Evolutionary conservation across 768 basidiomycete species (phyloP).

Genomic region (Sporobolomyces roseus): DNA sequence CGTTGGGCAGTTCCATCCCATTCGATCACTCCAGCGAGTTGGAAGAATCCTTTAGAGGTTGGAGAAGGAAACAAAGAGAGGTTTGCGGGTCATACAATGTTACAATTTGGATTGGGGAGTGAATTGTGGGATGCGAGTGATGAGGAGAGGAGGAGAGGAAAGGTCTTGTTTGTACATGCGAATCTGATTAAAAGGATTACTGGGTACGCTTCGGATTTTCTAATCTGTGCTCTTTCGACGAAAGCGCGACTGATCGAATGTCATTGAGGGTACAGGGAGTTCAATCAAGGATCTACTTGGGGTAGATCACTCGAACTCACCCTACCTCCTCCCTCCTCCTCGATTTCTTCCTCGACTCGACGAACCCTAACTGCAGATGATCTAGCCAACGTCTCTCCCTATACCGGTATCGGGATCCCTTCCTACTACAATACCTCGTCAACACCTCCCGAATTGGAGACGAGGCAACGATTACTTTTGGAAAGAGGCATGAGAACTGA

Average conservation of each 20-base stretch:
- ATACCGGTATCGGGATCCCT: conserved; percentile 45
- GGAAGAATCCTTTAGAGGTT: conserved; percentile 40
- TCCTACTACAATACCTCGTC: neutral
- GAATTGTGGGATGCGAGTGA: conserved; percentile 19
- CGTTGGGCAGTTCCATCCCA: conserved; percentile 54
- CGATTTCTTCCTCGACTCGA: neutral
- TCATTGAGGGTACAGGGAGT: too few relatives aligned
- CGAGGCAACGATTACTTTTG: conserved; percentile 4
- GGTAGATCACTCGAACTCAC: conserved; percentile 34
- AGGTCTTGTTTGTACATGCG: conserved; percentile 49
- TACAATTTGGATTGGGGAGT: conserved; percentile 50
- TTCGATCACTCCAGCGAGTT: conserved; percentile 49
- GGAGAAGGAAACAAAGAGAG: conserved; percentile 45
- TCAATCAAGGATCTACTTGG: conserved; percentile 47
- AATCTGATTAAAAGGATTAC: conserved; percentile 51
- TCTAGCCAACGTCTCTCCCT: conserved; percentile 46
- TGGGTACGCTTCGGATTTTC: neutral
- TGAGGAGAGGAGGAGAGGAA: neutral
- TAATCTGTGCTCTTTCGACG: too few relatives aligned
- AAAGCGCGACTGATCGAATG: too few relatives aligned
- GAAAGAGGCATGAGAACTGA: conserved; percentile 1
- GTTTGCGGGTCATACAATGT: conserved; percentile 47
- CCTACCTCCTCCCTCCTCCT: neutral
- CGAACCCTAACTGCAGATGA: conserved; percentile 31
- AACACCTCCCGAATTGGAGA: neutral